Evolutionary conservation across 176 grass and related monocot species (phyloP), one percentile per base, ranked within the genome.

Genomic region (Stipa capillata): DNA sequence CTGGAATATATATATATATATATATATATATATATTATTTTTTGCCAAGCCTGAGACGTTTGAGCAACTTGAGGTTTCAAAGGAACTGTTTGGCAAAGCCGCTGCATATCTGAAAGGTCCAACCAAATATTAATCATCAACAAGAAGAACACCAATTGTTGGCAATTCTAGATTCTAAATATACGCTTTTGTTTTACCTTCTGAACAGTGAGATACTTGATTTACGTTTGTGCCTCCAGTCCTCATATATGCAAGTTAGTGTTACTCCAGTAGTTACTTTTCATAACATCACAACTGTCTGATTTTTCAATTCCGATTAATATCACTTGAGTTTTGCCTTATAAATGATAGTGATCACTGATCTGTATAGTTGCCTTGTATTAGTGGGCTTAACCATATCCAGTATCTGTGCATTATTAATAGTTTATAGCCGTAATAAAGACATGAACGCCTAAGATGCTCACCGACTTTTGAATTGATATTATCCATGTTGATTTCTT

Each of bases 31-130:
- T n/a, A n/a, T n/a, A 31, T n/a, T n/a, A n/a, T 82, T 61, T 65
- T 65, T 79, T 90, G 20, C 49, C 63, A 98, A 92, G 83, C 95
- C 95, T 67, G 73, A 65, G 58, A 94, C 95, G 17, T 98, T 93
- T 90, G 92, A 98, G 77, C 95, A 98, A 89, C 45, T 98, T 48
- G 95, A 98, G 82, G 83, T 98, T 90, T 79, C 90, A 24, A 89
- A 94, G 70, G 92, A 94, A 53, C 74, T 98, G 80, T 98, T 98
- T 87, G 92, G 95, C 56, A 98, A 94, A 84, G 64, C 88, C 63
- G 83, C 83, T 50, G 83, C 87, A 57, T 98, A 98, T 74, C 81
- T 98, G 53, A 94, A 83, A 93, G 95, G 95, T 77, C 14, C 8
- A 18, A 24, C 44, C 44, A 47, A n/a, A 42, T 85, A 69, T 52